Percentiles rank a stretch among this genome's conserved stretches.
These are phyloP conservation scores for Fraxinus greggii DNA, from an alignment of 305 asterid species.

Conservation along the genomic window DNA sequence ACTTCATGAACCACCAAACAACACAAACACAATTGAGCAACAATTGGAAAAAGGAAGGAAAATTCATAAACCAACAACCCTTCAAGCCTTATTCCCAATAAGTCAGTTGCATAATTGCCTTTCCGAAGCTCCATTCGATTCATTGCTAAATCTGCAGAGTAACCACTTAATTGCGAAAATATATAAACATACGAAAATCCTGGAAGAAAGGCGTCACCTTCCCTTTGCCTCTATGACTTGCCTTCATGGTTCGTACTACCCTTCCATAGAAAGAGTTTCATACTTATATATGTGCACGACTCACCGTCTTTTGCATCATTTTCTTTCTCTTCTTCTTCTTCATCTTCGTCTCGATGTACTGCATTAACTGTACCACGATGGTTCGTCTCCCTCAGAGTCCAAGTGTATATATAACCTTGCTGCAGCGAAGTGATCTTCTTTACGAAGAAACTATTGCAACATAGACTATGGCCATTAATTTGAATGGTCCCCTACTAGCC, in stretches of 20 bases:
- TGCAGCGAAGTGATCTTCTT: slow-evolving; percentile 11
- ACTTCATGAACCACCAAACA: not conserved
- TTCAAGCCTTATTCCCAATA: not conserved
- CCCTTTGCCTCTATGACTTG: slow-evolving; percentile 82
- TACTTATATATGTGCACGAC: not conserved
- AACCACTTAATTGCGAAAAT: not conserved
- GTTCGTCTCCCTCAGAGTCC: not conserved
- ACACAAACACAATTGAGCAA: not conserved
- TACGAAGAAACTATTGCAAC: not conserved
- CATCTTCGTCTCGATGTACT: slow-evolving; percentile 12
- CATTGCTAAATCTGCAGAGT: not conserved
- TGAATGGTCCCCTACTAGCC: slow-evolving; percentile 3
- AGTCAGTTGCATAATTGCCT: not conserved
- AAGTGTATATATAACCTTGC: slow-evolving; percentile 15
- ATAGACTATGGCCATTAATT: not conserved
- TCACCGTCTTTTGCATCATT: not conserved
- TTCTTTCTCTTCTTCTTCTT: slow-evolving; percentile 30
- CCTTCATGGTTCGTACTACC: slow-evolving; percentile 28
- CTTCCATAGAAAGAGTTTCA: slow-evolving; percentile 18
- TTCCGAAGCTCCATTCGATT: not conserved
- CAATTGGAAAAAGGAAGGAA: not conserved
- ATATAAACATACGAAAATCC: slow-evolving; percentile 12
- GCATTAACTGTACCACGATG: not conserved
- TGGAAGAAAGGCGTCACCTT: slow-evolving; percentile 88
- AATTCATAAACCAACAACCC: not conserved